A percentile compares a stretch with the other conserved stretches of the same genome.
These are phyloP conservation scores for Prunella vulgaris DNA, from an alignment of 257 asterid genomes.

Conservation along the genomic window DNA sequence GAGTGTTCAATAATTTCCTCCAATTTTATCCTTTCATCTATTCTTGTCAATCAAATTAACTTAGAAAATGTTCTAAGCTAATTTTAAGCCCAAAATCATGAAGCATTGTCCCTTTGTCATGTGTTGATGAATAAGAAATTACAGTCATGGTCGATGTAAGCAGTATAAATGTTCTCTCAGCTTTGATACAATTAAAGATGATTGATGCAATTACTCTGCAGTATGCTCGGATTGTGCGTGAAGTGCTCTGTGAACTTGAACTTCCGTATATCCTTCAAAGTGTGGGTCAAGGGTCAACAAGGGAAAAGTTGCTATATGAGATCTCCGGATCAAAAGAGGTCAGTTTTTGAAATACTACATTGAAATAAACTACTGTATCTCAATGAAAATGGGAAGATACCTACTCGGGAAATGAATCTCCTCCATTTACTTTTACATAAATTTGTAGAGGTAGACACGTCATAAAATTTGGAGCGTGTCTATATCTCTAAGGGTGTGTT, in stretches of 20 bases:
- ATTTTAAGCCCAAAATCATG: neutral
- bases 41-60: neutral
- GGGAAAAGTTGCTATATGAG: constrained; percentile 41
- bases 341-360: constrained; percentile 18
- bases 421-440: neutral
- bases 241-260: constrained; percentile 76
- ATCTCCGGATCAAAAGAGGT: constrained; percentile 65
- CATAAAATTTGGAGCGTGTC: no score
- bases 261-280: constrained; percentile 63
- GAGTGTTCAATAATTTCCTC: neutral
- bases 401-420: neutral
- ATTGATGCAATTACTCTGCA: constrained; percentile 18
- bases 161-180: neutral
- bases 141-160: neutral
- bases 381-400: neutral
- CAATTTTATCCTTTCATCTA: neutral
- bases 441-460: neutral
- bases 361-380: neutral
- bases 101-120: neutral
- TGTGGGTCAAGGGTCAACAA: constrained; percentile 59
- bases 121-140: neutral
- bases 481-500: no score
- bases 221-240: constrained; percentile 78
- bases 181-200: neutral
- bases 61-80: neutral